Evolutionary conservation across 306 rosid genomes (phyloP).

Genomic region (Delonix regia): DNA sequence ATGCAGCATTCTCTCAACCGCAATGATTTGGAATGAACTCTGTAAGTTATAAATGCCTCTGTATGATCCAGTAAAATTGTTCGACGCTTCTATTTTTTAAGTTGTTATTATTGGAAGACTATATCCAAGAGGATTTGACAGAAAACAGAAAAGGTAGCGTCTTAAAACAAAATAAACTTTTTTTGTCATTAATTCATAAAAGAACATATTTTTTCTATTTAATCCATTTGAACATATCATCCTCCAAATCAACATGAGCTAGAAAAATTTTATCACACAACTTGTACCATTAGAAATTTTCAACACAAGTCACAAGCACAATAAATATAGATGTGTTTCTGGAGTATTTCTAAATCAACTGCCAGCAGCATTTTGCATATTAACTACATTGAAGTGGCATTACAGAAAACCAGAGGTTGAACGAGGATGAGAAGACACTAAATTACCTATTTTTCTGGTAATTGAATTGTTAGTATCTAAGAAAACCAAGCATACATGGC

Average conservation of each 20-base stretch:
- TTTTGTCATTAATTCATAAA: not conserved
- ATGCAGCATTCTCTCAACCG: not conserved
- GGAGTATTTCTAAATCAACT: slow-evolving; percentile 1
- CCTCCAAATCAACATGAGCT: not conserved
- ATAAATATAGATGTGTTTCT: not conserved
- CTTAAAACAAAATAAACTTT: not conserved
- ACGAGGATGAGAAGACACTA: not conserved
- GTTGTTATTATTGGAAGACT: not conserved
- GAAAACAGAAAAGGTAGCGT: not conserved
- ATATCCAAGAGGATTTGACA: not conserved
- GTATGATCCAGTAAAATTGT: not conserved
- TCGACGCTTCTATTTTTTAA: not conserved
- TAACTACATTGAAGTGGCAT: slow-evolving; percentile 8
- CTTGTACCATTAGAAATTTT: not conserved
- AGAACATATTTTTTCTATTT: not conserved
- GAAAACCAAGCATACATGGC: slow-evolving; percentile 3
- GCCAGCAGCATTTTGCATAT: slow-evolving; percentile 24
- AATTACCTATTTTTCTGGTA: slow-evolving; percentile 12
- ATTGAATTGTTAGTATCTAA: slow-evolving; percentile 9
- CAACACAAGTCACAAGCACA: slow-evolving; percentile 11
- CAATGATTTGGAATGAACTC: not conserved
- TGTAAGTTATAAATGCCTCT: not conserved
- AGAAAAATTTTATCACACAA: not conserved
- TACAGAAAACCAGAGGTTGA: not conserved
- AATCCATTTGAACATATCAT: not conserved